Conservation (phyloP, 2,329 filamentous ascomycete genomes). For the Plectosphaerella cucumerina region DNA sequence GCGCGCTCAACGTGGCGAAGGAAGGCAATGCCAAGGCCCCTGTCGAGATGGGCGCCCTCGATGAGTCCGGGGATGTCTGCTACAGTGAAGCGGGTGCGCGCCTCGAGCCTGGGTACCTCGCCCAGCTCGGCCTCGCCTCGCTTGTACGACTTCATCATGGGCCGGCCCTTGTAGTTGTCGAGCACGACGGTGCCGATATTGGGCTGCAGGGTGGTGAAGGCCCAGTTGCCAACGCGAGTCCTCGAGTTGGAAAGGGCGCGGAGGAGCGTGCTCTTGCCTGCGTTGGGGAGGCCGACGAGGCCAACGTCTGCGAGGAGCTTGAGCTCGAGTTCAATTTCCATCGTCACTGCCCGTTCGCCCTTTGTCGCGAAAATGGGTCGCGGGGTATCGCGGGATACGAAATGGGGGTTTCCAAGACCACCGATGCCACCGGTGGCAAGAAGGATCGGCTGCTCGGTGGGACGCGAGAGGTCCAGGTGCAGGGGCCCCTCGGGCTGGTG, state of each 20-base stretch:
- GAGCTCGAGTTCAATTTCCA: conserved; percentile 83
- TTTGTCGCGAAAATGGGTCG: conserved; percentile 85
- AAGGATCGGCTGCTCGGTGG: conserved; percentile 78
- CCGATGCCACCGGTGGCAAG: conserved; percentile 85
- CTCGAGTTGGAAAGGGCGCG: conserved; percentile 84
- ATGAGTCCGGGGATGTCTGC: conserved; percentile 95
- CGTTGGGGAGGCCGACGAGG: conserved; percentile 90
- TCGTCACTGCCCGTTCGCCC: conserved; percentile 72
- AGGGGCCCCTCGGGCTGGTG: conserved; percentile 72
- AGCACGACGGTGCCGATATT: conserved; percentile 95
- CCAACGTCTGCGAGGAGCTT: conserved; percentile 95
- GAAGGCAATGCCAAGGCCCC: conserved; percentile 86
- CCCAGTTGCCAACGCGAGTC: conserved; percentile 89
- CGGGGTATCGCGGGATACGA: conserved; percentile 69
- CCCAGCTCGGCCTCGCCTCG: conserved; percentile 24
- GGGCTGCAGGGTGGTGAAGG: conserved; percentile 91
- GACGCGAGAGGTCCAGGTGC: conserved; percentile 66
- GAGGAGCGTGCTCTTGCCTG: conserved; percentile 89
- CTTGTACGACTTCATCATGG: conserved; percentile 39
- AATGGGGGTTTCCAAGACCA: conserved; percentile 90
- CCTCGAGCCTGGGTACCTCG: conserved; percentile 43
- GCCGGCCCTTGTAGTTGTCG: conserved; percentile 78
- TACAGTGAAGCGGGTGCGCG: conserved; percentile 80
- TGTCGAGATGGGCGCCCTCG: conserved; percentile 87
- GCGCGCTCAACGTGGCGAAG: conserved; percentile 92